Conservation (phyloP, 2,329 filamentous ascomycete genomes). For the Fusarium armeniacum region DNA sequence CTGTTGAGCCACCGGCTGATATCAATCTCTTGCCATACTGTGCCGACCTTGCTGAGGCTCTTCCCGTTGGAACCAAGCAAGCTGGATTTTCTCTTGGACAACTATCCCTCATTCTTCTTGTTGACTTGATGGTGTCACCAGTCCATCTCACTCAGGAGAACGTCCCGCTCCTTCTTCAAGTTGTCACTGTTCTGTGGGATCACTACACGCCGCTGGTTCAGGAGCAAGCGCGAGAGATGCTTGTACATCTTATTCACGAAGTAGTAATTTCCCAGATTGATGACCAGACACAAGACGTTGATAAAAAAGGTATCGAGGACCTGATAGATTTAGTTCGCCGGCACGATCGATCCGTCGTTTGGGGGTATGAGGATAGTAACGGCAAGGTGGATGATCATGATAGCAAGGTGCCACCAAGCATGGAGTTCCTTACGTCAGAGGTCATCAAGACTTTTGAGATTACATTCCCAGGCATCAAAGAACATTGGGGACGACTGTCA, state of each 20-base stretch:
- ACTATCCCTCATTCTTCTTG: slow-evolving; percentile 90
- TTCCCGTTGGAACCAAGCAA: slow-evolving; percentile 92
- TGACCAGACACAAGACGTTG: slow-evolving; percentile 71
- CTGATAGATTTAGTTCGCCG: slow-evolving; percentile 89
- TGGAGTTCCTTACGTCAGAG: slow-evolving; percentile 85
- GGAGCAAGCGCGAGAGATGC: slow-evolving; percentile 96
- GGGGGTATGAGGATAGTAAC: slow-evolving; percentile 94
- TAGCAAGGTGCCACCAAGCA: slow-evolving; percentile 86
- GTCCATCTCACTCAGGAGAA: slow-evolving; percentile 83
- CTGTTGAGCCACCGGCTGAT: slow-evolving; percentile 78
- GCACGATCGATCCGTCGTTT: slow-evolving; percentile 87
- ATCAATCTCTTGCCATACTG: slow-evolving; percentile 85
- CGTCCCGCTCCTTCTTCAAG: slow-evolving; percentile 88
- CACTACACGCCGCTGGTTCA: slow-evolving; percentile 96
- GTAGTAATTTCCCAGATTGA: slow-evolving; percentile 86
- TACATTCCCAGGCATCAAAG: slow-evolving; percentile 86
- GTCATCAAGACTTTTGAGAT: slow-evolving; percentile 89
- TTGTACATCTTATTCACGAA: slow-evolving; percentile 97
- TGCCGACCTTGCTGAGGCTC: slow-evolving; percentile 82
- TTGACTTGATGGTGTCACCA: slow-evolving; percentile 95
- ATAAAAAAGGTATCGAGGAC: slow-evolving; percentile 84
- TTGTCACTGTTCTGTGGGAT: slow-evolving; percentile 95
- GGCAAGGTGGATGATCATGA: slow-evolving; percentile 80
- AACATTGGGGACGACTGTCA: slow-evolving; percentile 91
- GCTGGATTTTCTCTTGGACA: slow-evolving; percentile 93